Evolutionary conservation across 2,329 filamentous ascomycete genomes (phyloP).

Genomic region (Cadophora malorum): DNA sequence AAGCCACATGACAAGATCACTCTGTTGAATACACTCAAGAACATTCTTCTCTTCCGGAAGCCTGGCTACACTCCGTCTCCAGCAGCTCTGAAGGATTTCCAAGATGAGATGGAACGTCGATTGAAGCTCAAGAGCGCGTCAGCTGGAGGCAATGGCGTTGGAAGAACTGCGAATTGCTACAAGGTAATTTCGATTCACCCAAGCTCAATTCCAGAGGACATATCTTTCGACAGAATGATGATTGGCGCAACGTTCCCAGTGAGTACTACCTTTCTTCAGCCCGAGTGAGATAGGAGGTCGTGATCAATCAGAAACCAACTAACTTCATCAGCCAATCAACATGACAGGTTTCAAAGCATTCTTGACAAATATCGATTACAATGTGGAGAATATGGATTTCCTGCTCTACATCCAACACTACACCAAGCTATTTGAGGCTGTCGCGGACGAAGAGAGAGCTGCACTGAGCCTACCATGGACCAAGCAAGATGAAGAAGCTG

Average conservation of each 20-base stretch:
- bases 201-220: constrained; percentile 20
- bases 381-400: constrained; percentile 22
- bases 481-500: constrained; percentile 18
- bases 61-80: constrained; percentile 11
- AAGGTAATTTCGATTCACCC: constrained; percentile 13
- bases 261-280: background rate
- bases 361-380: constrained; percentile 14
- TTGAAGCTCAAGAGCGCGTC: constrained; percentile 14
- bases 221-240: constrained; percentile 27
- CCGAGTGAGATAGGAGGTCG: background rate
- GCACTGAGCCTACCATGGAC: constrained; percentile 21
- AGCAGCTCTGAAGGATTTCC: constrained; percentile 14
- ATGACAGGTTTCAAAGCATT: constrained; percentile 16
- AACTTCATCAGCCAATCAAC: constrained; percentile 21
- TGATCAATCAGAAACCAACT: background rate
- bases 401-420: constrained; percentile 17
- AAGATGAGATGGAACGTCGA: constrained; percentile 14
- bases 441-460: constrained; percentile 15
- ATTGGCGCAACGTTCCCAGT: constrained; percentile 21
- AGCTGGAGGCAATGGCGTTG: constrained; percentile 6
- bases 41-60: constrained; percentile 15
- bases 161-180: constrained; percentile 7
- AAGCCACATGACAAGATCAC: constrained; percentile 9
- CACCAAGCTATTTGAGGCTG: constrained; percentile 20
- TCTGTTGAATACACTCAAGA: constrained; percentile 16